Evolutionary conservation across 176 grass and related monocot genomes (phyloP).

Genomic region (Otatea glauca): DNA sequence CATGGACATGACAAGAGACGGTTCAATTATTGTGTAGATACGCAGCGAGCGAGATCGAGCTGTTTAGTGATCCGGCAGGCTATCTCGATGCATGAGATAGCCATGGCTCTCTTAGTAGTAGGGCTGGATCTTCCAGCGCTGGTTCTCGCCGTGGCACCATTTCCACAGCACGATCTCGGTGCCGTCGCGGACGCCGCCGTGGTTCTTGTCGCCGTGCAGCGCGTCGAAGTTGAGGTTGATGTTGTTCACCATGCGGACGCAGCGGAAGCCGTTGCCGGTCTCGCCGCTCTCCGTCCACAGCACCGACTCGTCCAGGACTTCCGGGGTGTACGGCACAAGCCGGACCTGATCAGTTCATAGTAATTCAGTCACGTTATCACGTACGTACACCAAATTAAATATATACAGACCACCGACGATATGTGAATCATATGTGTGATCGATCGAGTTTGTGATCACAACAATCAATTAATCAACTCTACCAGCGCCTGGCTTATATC

Average conservation of each 20-base stretch:
- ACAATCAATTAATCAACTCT: too few species aligned
- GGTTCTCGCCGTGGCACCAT: slow-evolving; percentile 97
- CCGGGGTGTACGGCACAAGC: slow-evolving; percentile 62
- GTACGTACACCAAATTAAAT: too few species aligned
- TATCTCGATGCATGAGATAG: too few species aligned
- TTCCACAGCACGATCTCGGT: slow-evolving; percentile 83
- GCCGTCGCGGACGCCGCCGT: slow-evolving; percentile 75
- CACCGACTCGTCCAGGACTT: slow-evolving; percentile 69
- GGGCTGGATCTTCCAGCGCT: slow-evolving; percentile 85
- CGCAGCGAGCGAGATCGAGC: too few species aligned
- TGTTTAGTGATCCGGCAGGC: too few species aligned
- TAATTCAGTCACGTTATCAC: neutral
- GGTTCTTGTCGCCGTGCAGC: slow-evolving; percentile 77
- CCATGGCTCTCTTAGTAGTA: slow-evolving; percentile 6
- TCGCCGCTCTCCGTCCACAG: slow-evolving; percentile 87
- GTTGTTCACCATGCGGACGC: slow-evolving; percentile 90
- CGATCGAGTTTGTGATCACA: too few species aligned
- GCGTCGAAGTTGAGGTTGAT: slow-evolving; percentile 76
- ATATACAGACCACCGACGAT: too few species aligned
- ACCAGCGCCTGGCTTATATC: too few species aligned
- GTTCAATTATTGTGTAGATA: slow-evolving; percentile 1
- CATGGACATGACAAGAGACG: neutral
- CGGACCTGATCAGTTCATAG: slow-evolving; percentile 43
- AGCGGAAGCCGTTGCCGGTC: slow-evolving; percentile 71
- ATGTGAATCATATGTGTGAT: too few species aligned